phyloP scores from a whole-genome alignment of 2,329 filamentous ascomycete species.

The Westerdykella aurantiaca region DNA sequence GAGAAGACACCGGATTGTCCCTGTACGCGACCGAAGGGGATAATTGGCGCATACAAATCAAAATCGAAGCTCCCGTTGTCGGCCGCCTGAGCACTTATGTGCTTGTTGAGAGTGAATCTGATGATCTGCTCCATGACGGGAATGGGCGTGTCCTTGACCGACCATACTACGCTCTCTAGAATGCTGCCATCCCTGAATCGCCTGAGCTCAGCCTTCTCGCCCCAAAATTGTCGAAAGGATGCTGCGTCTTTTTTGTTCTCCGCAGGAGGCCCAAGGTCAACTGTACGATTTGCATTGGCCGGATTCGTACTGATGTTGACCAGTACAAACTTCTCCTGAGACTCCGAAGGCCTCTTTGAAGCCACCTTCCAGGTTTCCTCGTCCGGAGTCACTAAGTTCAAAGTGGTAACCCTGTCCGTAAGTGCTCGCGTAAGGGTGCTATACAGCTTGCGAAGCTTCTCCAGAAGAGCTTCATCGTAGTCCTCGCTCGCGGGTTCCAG shows the following conservation, averaged over 20 bases:
- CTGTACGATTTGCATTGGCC: constrained; percentile 63
- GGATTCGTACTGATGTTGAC: constrained; percentile 70
- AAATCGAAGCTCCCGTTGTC: constrained; percentile 44
- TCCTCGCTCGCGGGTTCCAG: constrained; percentile 19
- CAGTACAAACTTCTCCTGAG: constrained; percentile 42
- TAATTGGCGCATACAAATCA: constrained; percentile 42
- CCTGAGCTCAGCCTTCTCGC: constrained; percentile 82
- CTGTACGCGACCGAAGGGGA: constrained; percentile 35
- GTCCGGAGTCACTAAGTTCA: constrained; percentile 41
- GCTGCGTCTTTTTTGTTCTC: constrained; percentile 79
- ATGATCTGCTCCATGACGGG: constrained; percentile 77
- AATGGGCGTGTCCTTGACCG: constrained; percentile 50
- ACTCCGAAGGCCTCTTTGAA: constrained; percentile 16
- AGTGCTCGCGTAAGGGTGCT: constrained; percentile 64
- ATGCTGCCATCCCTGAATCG: constrained; percentile 96
- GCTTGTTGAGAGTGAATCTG: constrained; percentile 61
- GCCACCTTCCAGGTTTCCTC: constrained; percentile 35
- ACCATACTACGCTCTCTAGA: constrained; percentile 86
- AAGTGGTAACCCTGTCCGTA: constrained; percentile 64
- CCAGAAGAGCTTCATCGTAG: constrained; percentile 21
- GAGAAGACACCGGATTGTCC: constrained; percentile 41
- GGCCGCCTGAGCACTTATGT: constrained; percentile 57
- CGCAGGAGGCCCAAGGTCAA: constrained; percentile 82
- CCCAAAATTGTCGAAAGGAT: constrained; percentile 87
- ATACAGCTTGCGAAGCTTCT: constrained; percentile 55